Percentiles rank a stretch among this genome's conserved stretches.
phyloP scores from a whole-genome alignment of 2,329 filamentous ascomycete genomes.

The Penicillium sp. region DNA sequence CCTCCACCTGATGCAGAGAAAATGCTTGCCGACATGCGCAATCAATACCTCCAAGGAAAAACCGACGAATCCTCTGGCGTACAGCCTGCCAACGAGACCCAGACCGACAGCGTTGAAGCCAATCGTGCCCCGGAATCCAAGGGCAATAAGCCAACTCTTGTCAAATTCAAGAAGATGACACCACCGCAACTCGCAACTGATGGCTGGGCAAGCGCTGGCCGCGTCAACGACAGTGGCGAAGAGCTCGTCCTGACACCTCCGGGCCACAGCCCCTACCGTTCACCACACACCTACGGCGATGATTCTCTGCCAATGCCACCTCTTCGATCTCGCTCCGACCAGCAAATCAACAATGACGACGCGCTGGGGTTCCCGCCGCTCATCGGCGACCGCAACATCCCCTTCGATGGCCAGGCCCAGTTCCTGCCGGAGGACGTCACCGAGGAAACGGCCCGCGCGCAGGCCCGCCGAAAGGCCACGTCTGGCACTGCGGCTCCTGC shows the following conservation, averaged over 20 bases:
- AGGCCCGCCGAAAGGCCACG: constrained; percentile 4
- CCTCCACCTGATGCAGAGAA: constrained; percentile 8
- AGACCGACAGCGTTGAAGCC: neutral
- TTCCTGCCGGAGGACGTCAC: constrained; percentile 15
- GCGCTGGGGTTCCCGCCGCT: constrained; percentile 19
- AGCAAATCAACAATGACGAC: constrained; percentile 10
- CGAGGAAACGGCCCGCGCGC: constrained; percentile 10
- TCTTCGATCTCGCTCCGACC: constrained; percentile 12
- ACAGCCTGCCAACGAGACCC: neutral
- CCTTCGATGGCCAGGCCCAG: constrained; percentile 1
- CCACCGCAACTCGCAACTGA: constrained; percentile 2
- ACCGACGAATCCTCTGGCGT: neutral
- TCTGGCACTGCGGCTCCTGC: neutral
- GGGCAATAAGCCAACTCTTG: no score
- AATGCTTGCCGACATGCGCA: constrained; percentile 7
- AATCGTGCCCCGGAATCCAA: neutral
- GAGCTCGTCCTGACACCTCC: constrained; percentile 14
- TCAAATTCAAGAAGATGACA: neutral
- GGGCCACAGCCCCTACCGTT: constrained; percentile 11
- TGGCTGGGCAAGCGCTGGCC: constrained; percentile 16
- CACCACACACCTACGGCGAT: constrained; percentile 16
- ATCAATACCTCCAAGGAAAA: constrained; percentile 5
- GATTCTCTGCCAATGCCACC: constrained; percentile 18
- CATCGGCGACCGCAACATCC: constrained; percentile 22
- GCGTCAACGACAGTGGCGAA: constrained; percentile 16